These are phyloP conservation scores for Cyclocybe cylindracea DNA, from an alignment of 768 basidiomycete species.

Conservation along the genomic window DNA sequence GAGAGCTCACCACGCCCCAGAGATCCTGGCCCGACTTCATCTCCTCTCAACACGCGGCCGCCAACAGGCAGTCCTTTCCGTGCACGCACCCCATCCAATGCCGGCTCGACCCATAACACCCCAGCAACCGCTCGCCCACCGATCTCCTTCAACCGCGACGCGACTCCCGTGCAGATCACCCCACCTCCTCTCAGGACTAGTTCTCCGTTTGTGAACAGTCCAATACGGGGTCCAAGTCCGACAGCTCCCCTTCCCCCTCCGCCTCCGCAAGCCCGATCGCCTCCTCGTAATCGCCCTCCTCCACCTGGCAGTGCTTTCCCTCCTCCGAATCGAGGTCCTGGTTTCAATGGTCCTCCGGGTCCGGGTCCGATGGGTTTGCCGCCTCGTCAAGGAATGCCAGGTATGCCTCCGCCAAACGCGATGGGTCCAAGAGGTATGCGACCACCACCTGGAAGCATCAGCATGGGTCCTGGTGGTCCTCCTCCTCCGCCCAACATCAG, in stretches of 20 bases:
- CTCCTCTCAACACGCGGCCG: conserved; percentile 25
- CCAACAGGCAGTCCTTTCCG: conserved; percentile 11
- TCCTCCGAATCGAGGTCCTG: conserved; percentile 8
- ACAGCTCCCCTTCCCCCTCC: conserved; percentile 1
- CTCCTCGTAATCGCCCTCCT: conserved; percentile 1
- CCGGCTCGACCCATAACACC: conserved; percentile 15
- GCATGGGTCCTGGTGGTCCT: background rate
- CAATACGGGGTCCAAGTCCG: conserved; percentile 2
- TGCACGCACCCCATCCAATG: conserved; percentile 6
- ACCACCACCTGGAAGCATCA: background rate
- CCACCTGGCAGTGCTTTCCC: background rate
- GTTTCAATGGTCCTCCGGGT: conserved; percentile 6
- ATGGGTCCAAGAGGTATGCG: background rate
- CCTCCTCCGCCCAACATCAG: background rate
- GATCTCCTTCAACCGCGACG: conserved; percentile 13
- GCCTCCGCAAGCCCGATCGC: background rate
- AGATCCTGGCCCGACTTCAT: background rate
- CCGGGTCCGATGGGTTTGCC: conserved; percentile 2
- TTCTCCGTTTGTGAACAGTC: conserved; percentile 7
- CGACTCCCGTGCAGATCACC: conserved; percentile 1
- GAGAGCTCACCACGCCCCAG: conserved; percentile 15
- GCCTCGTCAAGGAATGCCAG: background rate
- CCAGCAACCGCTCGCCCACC: conserved; percentile 25
- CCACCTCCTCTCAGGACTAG: conserved; percentile 7
- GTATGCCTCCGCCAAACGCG: background rate